Evolutionary conservation across 1,139 yeast genomes (phyloP).

Genomic region (Diutina siamensis): DNA sequence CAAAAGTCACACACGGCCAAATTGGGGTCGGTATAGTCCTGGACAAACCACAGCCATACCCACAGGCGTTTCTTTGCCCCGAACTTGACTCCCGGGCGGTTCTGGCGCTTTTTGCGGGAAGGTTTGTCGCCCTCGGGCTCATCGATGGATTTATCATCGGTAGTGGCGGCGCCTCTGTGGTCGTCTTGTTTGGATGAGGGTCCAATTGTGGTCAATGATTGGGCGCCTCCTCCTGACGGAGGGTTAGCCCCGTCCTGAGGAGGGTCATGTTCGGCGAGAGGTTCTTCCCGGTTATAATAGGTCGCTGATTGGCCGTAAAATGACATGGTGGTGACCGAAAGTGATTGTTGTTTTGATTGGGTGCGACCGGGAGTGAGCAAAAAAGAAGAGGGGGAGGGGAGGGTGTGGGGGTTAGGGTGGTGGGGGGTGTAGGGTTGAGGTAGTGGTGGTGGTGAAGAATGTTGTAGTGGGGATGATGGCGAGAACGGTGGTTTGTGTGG

Average conservation of each 20-base stretch:
- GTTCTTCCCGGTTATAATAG: slow-evolving; percentile 3
- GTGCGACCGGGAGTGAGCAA: not conserved
- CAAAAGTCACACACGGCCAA: slow-evolving; percentile 45
- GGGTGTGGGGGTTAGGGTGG: not conserved
- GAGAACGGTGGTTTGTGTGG: not conserved
- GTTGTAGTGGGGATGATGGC: not conserved
- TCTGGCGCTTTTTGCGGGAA: not conserved
- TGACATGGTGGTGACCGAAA: not conserved
- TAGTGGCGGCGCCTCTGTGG: not conserved
- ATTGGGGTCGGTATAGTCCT: slow-evolving; percentile 36
- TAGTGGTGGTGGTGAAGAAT: not conserved
- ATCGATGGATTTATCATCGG: not conserved
- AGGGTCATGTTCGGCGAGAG: not conserved
- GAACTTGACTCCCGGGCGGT: slow-evolving; percentile 35
- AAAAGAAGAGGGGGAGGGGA: not conserved
- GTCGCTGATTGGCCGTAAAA: slow-evolving; percentile 1
- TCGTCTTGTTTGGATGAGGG: not conserved
- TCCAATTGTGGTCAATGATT: not conserved
- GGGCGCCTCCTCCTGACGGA: not conserved
- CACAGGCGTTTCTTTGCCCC: slow-evolving; percentile 51
- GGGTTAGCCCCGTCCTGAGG: not conserved
- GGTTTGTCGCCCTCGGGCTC: not conserved
- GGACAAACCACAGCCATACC: slow-evolving; percentile 55
- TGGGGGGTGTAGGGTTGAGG: not conserved
- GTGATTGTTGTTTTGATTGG: not conserved